Evolutionary conservation across 1,284 basidiomycete species (phyloP), one percentile per base, ranked within the genome.

Genomic region (Apiotrichum gracile): DNA sequence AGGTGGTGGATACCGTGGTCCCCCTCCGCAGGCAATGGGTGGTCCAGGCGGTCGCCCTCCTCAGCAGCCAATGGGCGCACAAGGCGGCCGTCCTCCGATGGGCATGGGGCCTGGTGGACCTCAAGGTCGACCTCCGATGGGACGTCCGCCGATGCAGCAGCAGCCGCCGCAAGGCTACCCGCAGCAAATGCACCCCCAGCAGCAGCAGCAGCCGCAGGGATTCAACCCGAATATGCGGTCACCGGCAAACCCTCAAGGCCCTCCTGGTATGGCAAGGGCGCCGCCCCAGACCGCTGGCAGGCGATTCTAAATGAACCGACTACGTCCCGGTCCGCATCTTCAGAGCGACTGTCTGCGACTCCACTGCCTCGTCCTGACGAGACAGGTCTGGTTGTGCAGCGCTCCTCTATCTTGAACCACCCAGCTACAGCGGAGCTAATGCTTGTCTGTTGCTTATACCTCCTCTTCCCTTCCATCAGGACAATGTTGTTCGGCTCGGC

Each of bases 1-100:
- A n/a, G 44, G 50, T 10, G 58, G 61, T 53, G 21, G 33, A 26
- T 43, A 43, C 35, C 49, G 54, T n/a, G 27, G 26, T 2, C 57
- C 57, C 7, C 58, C 29, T 5, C 43, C 43, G 14, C 55, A 39
- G 25, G 37, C 31, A 49, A 40, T 38, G 38, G 55, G 25, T 38
- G 51, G 24, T 42, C 46, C 21, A 8, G 41, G 26, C 29, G 26
- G 17, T 26, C 41, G 41, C 26, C 41, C 26, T 22, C 41, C 41
- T n/a, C 31, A 31, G 9, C 31, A 31, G 31, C 31, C n/a, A 31
- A 14, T 14, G 16, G 31, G 12, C 10, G 31, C 31, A 31, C 12
- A 31, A 13, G 31, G 25, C n/a, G n/a, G 14, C 24, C 40, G 40
- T 25, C 40, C 40, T 16, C 27, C 27, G 41, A 45, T 45, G 37